phyloP scores from a whole-genome alignment of 768 basidiomycete genomes.

The Thelephora ganbajun region DNA sequence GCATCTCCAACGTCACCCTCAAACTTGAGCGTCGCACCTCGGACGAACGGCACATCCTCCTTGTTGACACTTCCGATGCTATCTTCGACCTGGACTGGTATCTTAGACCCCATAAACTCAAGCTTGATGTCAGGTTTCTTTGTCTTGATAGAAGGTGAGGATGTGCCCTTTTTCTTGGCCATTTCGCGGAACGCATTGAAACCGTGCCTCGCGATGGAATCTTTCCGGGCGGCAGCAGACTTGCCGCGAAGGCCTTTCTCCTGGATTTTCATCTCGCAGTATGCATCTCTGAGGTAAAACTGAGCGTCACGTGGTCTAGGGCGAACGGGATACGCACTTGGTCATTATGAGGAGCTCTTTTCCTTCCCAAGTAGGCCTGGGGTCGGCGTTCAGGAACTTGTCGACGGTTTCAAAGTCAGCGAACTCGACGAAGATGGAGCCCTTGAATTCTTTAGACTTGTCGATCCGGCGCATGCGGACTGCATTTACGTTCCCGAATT shows the following conservation, averaged over 20 bases:
- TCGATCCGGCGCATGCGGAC: conserved; percentile 80
- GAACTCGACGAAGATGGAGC: conserved; percentile 91
- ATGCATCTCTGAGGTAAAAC: conserved; percentile 42
- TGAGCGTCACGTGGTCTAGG: not conserved
- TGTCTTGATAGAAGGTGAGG: conserved; percentile 12
- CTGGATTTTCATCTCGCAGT: conserved; percentile 93
- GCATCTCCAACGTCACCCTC: conserved; percentile 41
- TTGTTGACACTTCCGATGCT: conserved; percentile 27
- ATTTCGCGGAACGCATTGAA: conserved; percentile 77
- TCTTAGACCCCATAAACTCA: conserved; percentile 59
- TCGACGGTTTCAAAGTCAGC: conserved; percentile 52
- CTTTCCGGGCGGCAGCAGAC: conserved; percentile 45
- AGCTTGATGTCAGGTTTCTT: conserved; percentile 47
- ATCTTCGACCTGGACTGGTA: conserved; percentile 49
- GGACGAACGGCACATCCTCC: conserved; percentile 28
- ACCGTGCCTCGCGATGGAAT: conserved; percentile 34
- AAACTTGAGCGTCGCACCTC: conserved; percentile 34
- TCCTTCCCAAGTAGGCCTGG: conserved; percentile 71
- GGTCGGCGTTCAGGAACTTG: conserved; percentile 66
- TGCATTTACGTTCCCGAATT: conserved; percentile 66
- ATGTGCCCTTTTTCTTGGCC: conserved; percentile 22
- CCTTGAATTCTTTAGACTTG: conserved; percentile 78
- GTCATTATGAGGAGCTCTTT: conserved; percentile 72
- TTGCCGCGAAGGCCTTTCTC: conserved; percentile 81
- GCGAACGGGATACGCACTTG: conserved; percentile 39